Evolutionary conservation across 2,329 filamentous ascomycete genomes (phyloP).

Genomic region (Aspergillus novoparasiticus): DNA sequence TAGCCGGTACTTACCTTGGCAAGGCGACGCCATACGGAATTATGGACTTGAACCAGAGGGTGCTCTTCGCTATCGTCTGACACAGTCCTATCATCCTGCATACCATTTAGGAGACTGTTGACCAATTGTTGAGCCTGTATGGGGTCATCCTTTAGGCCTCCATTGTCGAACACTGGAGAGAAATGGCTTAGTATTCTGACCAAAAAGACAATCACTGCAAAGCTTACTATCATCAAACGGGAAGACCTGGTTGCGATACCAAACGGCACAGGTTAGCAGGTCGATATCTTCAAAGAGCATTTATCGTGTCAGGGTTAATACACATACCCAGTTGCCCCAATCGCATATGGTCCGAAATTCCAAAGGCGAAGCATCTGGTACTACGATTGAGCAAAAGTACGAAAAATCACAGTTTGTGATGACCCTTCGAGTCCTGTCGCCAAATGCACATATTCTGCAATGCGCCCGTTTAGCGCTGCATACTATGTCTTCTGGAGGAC

Average conservation of each 20-base stretch:
- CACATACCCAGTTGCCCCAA: constrained; percentile 31
- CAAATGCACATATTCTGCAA: constrained; percentile 20
- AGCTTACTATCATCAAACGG: constrained; percentile 20
- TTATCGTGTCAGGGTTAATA: too few relatives aligned
- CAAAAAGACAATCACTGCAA: neutral
- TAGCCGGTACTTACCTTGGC: constrained; percentile 10
- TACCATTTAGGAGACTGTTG: constrained; percentile 24
- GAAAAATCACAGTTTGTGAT: constrained; percentile 27
- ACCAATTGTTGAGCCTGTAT: constrained; percentile 24
- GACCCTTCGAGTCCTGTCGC: constrained; percentile 13
- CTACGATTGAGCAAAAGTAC: constrained; percentile 28
- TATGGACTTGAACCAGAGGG: constrained; percentile 29
- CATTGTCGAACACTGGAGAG: constrained; percentile 33
- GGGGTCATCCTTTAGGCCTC: constrained; percentile 27
- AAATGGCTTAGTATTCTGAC: neutral
- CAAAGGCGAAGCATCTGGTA: constrained; percentile 24
- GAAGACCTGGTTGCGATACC: constrained; percentile 11
- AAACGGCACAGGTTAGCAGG: neutral
- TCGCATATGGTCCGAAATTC: constrained; percentile 29
- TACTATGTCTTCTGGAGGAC: neutral
- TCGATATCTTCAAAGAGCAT: neutral
- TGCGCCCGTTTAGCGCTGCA: neutral
- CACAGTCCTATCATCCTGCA: constrained; percentile 20
- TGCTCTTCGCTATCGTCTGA: constrained; percentile 11
- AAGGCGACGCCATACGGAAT: constrained; percentile 29